Evolutionary conservation across 2,329 filamentous ascomycete genomes (phyloP).

Genomic region (Colletotrichum sp.): DNA sequence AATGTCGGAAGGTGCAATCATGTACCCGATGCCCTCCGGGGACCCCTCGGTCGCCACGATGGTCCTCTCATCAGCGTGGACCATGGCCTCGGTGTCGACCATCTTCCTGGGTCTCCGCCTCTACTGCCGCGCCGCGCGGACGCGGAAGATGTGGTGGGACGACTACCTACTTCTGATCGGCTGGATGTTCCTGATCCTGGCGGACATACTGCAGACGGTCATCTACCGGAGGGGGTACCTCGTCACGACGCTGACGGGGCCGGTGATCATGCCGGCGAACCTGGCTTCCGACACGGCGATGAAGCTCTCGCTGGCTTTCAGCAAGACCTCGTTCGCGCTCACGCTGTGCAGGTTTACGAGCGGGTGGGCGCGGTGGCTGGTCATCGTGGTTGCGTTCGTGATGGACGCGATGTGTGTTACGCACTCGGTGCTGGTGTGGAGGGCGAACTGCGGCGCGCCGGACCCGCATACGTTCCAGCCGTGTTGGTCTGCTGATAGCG

Average conservation of each 20-base stretch:
- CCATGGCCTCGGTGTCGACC: slow-evolving; percentile 5
- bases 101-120: slow-evolving; percentile 34
- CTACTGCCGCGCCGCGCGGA: slow-evolving; percentile 35
- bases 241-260: slow-evolving; percentile 40
- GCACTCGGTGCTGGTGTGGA: not conserved
- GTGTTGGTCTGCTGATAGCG: not conserved
- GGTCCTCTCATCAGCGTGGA: slow-evolving; percentile 1
- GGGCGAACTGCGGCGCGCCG: not conserved
- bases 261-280: slow-evolving; percentile 56
- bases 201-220: not conserved
- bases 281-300: slow-evolving; percentile 38
- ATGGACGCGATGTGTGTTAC: not conserved
- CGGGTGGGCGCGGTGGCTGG: slow-evolving; percentile 42
- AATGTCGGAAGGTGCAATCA: not conserved
- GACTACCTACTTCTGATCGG: slow-evolving; percentile 38
- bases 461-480: not conserved
- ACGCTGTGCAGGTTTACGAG: slow-evolving; percentile 46
- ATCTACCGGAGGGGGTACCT: not conserved
- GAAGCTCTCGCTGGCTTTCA: slow-evolving; percentile 34
- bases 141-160: slow-evolving; percentile 41
- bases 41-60: not conserved
- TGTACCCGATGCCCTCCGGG: not conserved
- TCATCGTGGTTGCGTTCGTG: slow-evolving; percentile 23
- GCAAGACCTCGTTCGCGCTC: slow-evolving; percentile 40
- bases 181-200: slow-evolving; percentile 33